Conservation (phyloP, 106 monocot genomes). For the Ottelia alismoides region DNA sequence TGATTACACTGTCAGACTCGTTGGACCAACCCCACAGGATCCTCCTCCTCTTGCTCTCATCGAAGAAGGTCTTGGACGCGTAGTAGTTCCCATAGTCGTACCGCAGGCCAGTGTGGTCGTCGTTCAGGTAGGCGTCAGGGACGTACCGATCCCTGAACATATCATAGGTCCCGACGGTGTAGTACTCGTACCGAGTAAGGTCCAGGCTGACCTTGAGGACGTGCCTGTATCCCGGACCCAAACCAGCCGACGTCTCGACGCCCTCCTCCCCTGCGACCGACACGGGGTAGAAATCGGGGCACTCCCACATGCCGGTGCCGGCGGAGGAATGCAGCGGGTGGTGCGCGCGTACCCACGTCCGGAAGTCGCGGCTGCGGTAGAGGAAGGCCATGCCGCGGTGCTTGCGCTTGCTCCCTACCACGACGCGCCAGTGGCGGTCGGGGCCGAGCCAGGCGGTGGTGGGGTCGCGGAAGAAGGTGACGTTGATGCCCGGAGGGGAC, state of each 20-base stretch:
- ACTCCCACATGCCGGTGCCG: slow-evolving; percentile 16
- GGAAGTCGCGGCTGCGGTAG: slow-evolving; percentile 6
- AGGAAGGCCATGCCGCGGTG: background rate
- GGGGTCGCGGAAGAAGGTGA: slow-evolving; percentile 43
- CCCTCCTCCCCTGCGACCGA: background rate
- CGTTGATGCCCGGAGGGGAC: slow-evolving; percentile 24
- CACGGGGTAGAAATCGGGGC: slow-evolving; percentile 17
- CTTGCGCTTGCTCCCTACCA: slow-evolving; percentile 2
- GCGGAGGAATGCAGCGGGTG: slow-evolving; percentile 10
- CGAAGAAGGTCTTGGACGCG: no score
- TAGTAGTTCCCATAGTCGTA: no score
- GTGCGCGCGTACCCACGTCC: background rate
- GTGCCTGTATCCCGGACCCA: slow-evolving; percentile 5
- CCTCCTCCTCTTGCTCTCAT: no score
- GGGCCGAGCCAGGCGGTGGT: slow-evolving; percentile 6
- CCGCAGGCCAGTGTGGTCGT: no score
- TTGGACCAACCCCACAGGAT: no score
- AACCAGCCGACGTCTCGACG: slow-evolving; percentile 2
- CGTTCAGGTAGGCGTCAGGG: slow-evolving; percentile 8
- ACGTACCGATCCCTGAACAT: slow-evolving; percentile 3
- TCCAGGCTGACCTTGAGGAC: slow-evolving; percentile 26
- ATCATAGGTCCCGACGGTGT: slow-evolving; percentile 17
- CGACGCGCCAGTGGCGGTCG: slow-evolving; percentile 1
- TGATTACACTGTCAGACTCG: no score
- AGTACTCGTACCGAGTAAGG: slow-evolving; percentile 11